A percentile compares a stretch with the other conserved stretches of the same genome.
Evolutionary conservation across 2,329 filamentous ascomycete species (phyloP).

Genomic region (Corniculantispora saksenae): DNA sequence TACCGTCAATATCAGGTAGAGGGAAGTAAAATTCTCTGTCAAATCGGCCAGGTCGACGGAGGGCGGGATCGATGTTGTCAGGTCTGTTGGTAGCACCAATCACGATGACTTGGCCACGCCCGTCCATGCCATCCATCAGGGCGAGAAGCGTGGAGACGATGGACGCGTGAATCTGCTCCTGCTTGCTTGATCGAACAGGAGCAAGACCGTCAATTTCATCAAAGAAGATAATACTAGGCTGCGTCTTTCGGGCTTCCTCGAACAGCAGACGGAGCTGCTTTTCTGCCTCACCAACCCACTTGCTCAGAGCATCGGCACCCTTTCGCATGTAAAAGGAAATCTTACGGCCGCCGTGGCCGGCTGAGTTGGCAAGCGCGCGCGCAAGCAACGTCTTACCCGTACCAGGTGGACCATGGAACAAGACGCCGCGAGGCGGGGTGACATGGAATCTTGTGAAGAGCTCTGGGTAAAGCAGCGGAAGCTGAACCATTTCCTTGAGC

Average conservation of each 20-base stretch:
- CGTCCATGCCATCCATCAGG: conserved; percentile 97
- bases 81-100: conserved; percentile 98
- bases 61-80: conserved; percentile 93
- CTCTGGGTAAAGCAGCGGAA: conserved; percentile 92
- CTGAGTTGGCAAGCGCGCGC: conserved; percentile 85
- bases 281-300: conserved; percentile 98
- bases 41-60: conserved; percentile 90
- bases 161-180: conserved; percentile 97
- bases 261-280: conserved; percentile 91
- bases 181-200: conserved; percentile 93
- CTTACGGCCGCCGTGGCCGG: conserved; percentile 85
- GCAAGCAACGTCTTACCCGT: conserved; percentile 98
- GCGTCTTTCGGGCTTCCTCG: conserved; percentile 91
- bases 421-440: conserved; percentile 87
- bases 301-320: conserved; percentile 93
- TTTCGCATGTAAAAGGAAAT: conserved; percentile 99
- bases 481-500: conserved; percentile 96
- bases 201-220: conserved; percentile 98
- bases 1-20: conserved; percentile 76
- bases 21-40: conserved; percentile 99
- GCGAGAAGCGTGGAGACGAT: conserved; percentile 94
- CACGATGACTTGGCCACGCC: conserved; percentile 95
- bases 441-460: conserved; percentile 90
- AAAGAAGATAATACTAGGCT: conserved; percentile 99
- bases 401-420: conserved; percentile 95